phyloP scores from a whole-genome alignment of 2,329 filamentous ascomycete genomes.

The Lecanicillium sp. region DNA sequence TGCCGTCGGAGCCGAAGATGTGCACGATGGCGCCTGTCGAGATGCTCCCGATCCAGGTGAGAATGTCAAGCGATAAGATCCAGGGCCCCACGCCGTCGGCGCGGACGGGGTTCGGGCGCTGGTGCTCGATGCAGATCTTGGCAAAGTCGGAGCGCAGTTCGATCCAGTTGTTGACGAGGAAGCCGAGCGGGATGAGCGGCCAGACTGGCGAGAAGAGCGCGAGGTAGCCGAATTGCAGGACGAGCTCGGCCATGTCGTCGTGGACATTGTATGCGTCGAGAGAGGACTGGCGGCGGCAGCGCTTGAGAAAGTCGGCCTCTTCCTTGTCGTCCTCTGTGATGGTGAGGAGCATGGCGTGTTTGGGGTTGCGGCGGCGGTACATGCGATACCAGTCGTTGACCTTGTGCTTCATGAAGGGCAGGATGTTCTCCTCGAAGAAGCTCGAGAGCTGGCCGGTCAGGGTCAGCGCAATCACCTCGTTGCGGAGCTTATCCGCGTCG shows the following conservation, averaged over 20 bases:
- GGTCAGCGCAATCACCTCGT: conserved; percentile 70
- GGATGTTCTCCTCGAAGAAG: conserved; percentile 64
- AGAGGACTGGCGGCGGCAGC: conserved; percentile 61
- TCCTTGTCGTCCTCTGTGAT: conserved; percentile 51
- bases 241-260: conserved; percentile 66
- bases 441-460: conserved; percentile 67
- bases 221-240: conserved; percentile 68
- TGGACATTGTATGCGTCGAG: conserved; percentile 67
- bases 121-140: conserved; percentile 70
- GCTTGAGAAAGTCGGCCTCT: conserved; percentile 57
- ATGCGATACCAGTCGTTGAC: conserved; percentile 40
- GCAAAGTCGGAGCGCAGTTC: conserved; percentile 71
- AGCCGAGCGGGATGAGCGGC: conserved; percentile 67
- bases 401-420: conserved; percentile 62
- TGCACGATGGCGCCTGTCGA: conserved; percentile 68
- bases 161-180: conserved; percentile 71
- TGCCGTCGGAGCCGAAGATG: conserved; percentile 57
- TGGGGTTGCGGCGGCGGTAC: conserved; percentile 28
- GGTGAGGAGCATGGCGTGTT: conserved; percentile 40
- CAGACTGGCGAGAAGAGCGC: conserved; percentile 69
- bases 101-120: conserved; percentile 61
- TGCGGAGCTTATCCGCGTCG: conserved; percentile 59
- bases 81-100: conserved; percentile 71
- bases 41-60: conserved; percentile 68
- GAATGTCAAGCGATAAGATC: conserved; percentile 60